A percentile compares a stretch with the other conserved stretches of the same genome.
Conservation (phyloP, 2,329 filamentous ascomycete species). For the Phialocephala sp. region DNA sequence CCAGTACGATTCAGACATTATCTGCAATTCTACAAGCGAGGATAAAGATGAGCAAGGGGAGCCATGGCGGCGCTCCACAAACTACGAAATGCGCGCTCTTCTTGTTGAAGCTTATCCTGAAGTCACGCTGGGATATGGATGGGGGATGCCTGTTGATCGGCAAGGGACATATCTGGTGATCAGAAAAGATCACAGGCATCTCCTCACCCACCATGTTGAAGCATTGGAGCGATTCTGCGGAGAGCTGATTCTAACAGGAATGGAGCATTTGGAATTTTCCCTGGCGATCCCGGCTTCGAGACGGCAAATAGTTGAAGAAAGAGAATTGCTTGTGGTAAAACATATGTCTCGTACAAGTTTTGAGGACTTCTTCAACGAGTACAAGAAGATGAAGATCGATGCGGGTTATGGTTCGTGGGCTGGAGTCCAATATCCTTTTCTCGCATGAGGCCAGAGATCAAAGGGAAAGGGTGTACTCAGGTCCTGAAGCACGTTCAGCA, state of each 20-base stretch:
- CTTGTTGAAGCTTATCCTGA: background rate
- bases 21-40: background rate
- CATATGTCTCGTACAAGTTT: background rate
- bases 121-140: no score
- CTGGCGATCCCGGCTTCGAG: no score
- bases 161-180: background rate
- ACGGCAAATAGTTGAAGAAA: background rate
- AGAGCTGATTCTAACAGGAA: background rate
- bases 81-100: background rate
- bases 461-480: background rate
- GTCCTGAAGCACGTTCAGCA: no score
- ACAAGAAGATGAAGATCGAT: conserved; percentile 7
- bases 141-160: no score
- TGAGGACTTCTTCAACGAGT: background rate
- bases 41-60: background rate
- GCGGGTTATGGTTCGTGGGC: background rate
- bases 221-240: background rate
- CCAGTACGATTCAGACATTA: background rate
- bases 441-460: background rate
- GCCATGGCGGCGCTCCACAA: background rate
- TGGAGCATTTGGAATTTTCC: background rate
- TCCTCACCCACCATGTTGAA: background rate
- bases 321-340: background rate
- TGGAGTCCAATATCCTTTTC: background rate
- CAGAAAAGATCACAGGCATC: background rate